Base-by-base conservation (phyloP, 345 rosid genomes). In the Hypericum androsaemum region DNA sequence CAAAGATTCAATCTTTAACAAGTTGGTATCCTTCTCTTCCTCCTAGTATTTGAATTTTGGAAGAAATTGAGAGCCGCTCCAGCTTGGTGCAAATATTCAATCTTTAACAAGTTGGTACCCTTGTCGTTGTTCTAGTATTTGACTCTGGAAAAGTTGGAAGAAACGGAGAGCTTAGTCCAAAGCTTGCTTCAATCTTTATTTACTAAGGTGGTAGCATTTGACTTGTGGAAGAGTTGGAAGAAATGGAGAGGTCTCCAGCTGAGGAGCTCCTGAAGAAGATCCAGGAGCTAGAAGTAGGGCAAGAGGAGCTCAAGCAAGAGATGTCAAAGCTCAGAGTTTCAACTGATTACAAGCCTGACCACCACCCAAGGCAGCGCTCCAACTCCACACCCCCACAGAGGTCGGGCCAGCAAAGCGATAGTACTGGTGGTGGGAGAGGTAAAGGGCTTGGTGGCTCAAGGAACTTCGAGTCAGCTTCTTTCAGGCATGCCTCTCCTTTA, bases 321-420 rank as follows among this genome's bases (percentile, higher is more conserved):
- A 79, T 92, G 83, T 76, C 90, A 3, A 81, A 60, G 74, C 82
- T 92, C 54, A 80, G 54, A 60, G 75, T 77, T 10, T 68, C 83
- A 0, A 59, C 67, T 28, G 78, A 74, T 58, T 47, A 59, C 37
- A 53, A 67, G n/a, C n/a, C n/a, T n/a, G n/a, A 61, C 9, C 57
- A 36, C 22, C 15, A 62, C 35, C 52, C 10, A 41, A 80, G 64
- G 37, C 94, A 78, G 59, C 76, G 96, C 63, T 85, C 98, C 22
- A 89, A 88, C 67, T 92, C 98, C 9, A 79, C 78, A 2, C 87
- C 98, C 32, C 96, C 94, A 6, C 77, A 73, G 70, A 80, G 92
- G 12, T 53, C 72, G 68, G 43, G 39, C 32, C 32, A 22, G 79
- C 66, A 64, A 77, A 49, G 60, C 28, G 67, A 69, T 10, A 59